phyloP scores from a whole-genome alignment of 2,329 filamentous ascomycete genomes.

The Claviceps sp. region DNA sequence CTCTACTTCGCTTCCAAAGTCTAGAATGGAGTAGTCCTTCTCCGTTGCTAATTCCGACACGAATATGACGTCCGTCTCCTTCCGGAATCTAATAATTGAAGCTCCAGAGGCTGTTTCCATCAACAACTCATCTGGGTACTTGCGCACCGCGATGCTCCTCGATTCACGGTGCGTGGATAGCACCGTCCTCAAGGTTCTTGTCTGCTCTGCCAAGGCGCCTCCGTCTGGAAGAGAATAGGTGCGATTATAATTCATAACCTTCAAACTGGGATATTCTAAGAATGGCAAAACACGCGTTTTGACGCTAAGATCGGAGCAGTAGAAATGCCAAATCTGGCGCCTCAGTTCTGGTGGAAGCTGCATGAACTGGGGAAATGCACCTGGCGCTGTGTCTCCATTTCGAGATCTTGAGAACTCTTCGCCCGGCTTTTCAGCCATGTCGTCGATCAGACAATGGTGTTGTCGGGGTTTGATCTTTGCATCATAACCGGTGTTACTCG shows the following conservation, averaged over 20 bases:
- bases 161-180: conserved; percentile 23
- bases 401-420: neutral
- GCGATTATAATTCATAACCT: conserved; percentile 4
- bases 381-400: neutral
- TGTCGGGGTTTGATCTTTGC: neutral
- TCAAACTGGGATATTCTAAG: neutral
- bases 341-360: conserved; percentile 22
- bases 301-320: conserved; percentile 16
- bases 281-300: conserved; percentile 5
- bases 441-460: conserved; percentile 5
- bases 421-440: conserved; percentile 6
- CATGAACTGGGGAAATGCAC: conserved; percentile 13
- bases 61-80: conserved; percentile 18
- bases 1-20: conserved; percentile 16
- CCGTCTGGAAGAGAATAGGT: conserved; percentile 10
- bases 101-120: conserved; percentile 14
- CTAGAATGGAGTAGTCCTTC: conserved; percentile 9
- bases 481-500: conserved; percentile 1
- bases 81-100: conserved; percentile 16
- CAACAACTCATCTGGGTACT: conserved; percentile 19
- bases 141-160: conserved; percentile 17
- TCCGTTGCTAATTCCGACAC: conserved; percentile 7
- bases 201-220: conserved; percentile 15
- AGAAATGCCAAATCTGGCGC: conserved; percentile 19
- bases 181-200: conserved; percentile 15